Evolutionary conservation across 331 rosid genomes (phyloP).

Genomic region (Arachis monticola): DNA sequence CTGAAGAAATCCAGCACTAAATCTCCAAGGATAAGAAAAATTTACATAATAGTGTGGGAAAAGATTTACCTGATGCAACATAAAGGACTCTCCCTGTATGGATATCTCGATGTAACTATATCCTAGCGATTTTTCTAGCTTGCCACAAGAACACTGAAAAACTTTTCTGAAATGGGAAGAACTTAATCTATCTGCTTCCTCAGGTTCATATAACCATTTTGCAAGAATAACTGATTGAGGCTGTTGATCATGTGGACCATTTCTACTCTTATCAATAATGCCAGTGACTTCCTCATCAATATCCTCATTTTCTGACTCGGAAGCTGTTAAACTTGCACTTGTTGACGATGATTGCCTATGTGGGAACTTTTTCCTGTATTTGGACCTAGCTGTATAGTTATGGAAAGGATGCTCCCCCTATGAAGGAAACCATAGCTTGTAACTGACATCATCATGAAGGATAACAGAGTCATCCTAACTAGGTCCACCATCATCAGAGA

Average conservation of each 20-base stretch:
- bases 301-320: constrained; percentile 54
- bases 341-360: constrained; percentile 43
- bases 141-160: constrained; percentile 68
- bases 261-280: constrained; percentile 40
- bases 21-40: not conserved
- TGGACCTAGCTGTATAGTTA: constrained; percentile 82
- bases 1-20: not conserved
- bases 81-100: constrained; percentile 95
- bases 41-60: constrained; percentile 18
- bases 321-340: constrained; percentile 37
- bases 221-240: constrained; percentile 56
- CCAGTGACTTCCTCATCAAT: constrained; percentile 55
- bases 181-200: constrained; percentile 72
- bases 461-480: constrained; percentile 18
- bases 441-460: constrained; percentile 36
- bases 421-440: constrained; percentile 19
- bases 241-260: constrained; percentile 44
- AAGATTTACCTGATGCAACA: constrained; percentile 87
- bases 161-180: constrained; percentile 90
- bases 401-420: constrained; percentile 94
- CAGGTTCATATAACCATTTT: constrained; percentile 86
- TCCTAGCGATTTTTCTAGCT: constrained; percentile 64
- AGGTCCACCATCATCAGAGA: constrained; percentile 25
- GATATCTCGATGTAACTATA: constrained; percentile 64
- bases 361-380: constrained; percentile 60